These are phyloP conservation scores for Chlamydomonas sp. DNA, from an alignment of 139 green algal species.

Conservation along the genomic window DNA sequence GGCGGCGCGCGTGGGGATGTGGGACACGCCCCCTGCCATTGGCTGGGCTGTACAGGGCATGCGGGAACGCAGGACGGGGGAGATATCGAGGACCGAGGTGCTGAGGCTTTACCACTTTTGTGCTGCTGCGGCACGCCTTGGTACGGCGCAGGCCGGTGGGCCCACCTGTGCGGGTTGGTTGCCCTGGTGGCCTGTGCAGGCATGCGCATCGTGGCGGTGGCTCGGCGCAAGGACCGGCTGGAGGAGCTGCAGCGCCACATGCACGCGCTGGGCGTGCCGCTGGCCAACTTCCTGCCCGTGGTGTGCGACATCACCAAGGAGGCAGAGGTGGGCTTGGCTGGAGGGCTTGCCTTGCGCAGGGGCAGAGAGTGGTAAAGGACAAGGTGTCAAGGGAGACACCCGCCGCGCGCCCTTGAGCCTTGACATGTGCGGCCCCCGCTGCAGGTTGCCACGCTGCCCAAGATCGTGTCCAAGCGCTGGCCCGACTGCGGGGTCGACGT, in stretches of 20 bases:
- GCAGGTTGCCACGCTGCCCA: constrained; percentile 68
- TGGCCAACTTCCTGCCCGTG: constrained; percentile 82
- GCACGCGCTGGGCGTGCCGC: constrained; percentile 60
- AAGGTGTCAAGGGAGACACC: neutral
- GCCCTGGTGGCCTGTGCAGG: constrained; percentile 38
- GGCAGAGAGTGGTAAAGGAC: neutral
- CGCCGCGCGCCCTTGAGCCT: too few species aligned
- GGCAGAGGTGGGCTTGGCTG: constrained; percentile 48
- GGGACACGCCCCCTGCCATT: too few species aligned
- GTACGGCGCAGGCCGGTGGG: neutral
- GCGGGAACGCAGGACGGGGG: too few species aligned
- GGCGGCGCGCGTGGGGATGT: neutral
- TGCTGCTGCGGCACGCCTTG: neutral
- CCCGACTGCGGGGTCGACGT: constrained; percentile 72
- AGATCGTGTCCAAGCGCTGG: constrained; percentile 83
- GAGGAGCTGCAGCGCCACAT: constrained; percentile 80
- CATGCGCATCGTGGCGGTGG: constrained; percentile 84
- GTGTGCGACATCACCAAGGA: constrained; percentile 90
- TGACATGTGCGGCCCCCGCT: neutral
- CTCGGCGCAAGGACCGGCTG: constrained; percentile 73
- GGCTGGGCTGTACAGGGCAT: too few species aligned
- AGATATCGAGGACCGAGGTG: too few species aligned
- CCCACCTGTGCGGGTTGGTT: neutral
- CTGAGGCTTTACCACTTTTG: neutral
- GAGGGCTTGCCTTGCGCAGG: neutral